Conservation (phyloP, 176 grass and related monocot species). For the Hordeum vulgare region MorexV3_pseudomolecules_assembly NC_058521.1:339251544-339252043, state of each 20-base stretch:
- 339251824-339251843: conserved; percentile 44
- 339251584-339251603: conserved; percentile 69
- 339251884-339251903: conserved; percentile 45
- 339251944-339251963: conserved; percentile 85
- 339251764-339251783: conserved; percentile 87
- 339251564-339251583: conserved; percentile 63
- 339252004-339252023: conserved; percentile 68
- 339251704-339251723: conserved; percentile 22
- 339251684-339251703: conserved; percentile 2
- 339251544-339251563: conserved; percentile 93
- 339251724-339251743: conserved; percentile 83
- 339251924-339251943: conserved; percentile 33
- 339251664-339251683: conserved; percentile 2
- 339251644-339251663: conserved; percentile 2
- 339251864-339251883: conserved; percentile 63
- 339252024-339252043: conserved; percentile 89
- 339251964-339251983: conserved; percentile 87
- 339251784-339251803: conserved; percentile 73
- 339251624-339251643: conserved; percentile 3
- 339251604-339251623: conserved; percentile 92
- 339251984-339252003: conserved; percentile 95
- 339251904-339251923: conserved; percentile 41
- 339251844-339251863: conserved; percentile 39
- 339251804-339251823: conserved; percentile 62
- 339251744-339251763: conserved; percentile 98